These are phyloP conservation scores for Linum usitatissimum DNA, from an alignment of 345 rosid genomes.

Conservation along the genomic window DNA sequence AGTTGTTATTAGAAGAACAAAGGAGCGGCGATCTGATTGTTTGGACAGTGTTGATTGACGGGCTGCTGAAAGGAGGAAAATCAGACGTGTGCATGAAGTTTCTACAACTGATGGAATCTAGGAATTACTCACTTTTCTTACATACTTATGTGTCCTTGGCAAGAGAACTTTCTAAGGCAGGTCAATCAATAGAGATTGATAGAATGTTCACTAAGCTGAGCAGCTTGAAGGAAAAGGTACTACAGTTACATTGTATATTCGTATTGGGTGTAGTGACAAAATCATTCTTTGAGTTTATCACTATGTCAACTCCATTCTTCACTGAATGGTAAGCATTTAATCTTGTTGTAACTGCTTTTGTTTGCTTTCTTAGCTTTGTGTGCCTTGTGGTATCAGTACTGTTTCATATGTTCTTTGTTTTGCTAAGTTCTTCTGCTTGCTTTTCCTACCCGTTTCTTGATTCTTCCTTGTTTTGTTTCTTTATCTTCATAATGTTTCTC, in stretches of 20 bases:
- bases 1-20: conserved; percentile 31
- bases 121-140: conserved; percentile 22
- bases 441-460: no score
- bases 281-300: no score
- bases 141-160: conserved; percentile 32
- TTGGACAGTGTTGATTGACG: conserved; percentile 58
- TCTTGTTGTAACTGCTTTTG: no score
- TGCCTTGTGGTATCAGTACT: no score
- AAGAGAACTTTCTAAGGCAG: conserved; percentile 36
- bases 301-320: no score
- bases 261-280: not conserved
- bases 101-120: conserved; percentile 42
- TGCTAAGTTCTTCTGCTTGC: no score
- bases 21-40: conserved; percentile 44
- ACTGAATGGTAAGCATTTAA: no score
- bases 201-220: conserved; percentile 10
- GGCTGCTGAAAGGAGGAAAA: conserved; percentile 38
- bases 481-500: no score
- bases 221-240: conserved; percentile 16
- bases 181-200: conserved; percentile 24
- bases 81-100: conserved; percentile 37
- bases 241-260: conserved; percentile 29
- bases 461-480: no score
- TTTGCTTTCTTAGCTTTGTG: no score
- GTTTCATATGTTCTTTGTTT: no score